Base-by-base conservation (phyloP, 2,329 filamentous ascomycete species). In the Drechslera avenae region DNA sequence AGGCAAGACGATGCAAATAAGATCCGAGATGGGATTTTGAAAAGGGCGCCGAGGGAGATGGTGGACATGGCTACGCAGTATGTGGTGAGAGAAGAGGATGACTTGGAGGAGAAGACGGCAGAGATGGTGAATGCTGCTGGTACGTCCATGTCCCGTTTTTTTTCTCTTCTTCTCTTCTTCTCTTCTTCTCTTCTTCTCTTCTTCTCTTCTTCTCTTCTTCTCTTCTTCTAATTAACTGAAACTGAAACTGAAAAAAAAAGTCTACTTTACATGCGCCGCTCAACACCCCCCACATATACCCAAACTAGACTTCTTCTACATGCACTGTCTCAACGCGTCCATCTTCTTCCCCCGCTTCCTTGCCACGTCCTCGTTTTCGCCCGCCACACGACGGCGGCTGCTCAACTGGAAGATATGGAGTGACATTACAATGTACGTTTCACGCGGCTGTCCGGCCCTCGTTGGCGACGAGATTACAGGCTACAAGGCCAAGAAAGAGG, bases 261-360 rank as follows among this genome's bases (percentile, higher is more conserved):
- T 78, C 0, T 85, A 82, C 65, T 84, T 79, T 63, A 80, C 82
- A n/a, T 76, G 73, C 0, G 83, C 86, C 1, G 84, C 90, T 0
- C 82, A 89, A 60, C 78, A 82, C 23, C 83, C 83, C 0, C 78
- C 87, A 41, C 53, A 68, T 23, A 47, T 60, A 26, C 33, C 65
- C 46, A 91, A 88, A 68, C 85, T 90, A 68, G 92, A 96, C 69
- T 97, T 97, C 71, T 94, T 87, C 77, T 79, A 78, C 67, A 91
- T 92, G 63, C 92, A 97, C 73, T 84, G 86, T 63, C 76, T 93
- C 59, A 97, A 88, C 66, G 78, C 79, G 9, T 86, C 87, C n/a
- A 84, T 96, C 59, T 94, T 93, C 76, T 80, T 90, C 58, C 78
- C 79, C 5, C 69, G 79, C 6, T 80, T 96, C 68, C 81, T 86